Evolutionary conservation across 768 basidiomycete genomes (phyloP).

Genomic region (Hypholoma sublateritium): DNA sequence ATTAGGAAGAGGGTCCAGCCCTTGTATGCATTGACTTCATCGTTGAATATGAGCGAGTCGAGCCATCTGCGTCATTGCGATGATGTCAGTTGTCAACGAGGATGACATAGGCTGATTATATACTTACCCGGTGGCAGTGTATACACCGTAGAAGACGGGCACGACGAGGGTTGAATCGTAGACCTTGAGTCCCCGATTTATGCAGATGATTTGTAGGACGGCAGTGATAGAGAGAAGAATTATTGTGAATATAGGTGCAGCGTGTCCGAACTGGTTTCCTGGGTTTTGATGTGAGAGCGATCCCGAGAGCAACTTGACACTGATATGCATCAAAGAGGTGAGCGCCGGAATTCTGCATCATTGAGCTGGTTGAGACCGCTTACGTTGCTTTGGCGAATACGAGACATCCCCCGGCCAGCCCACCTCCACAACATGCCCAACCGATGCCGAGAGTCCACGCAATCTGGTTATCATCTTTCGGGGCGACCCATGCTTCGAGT

Average conservation of each 20-base stretch:
- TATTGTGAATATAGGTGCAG: slow-evolving; percentile 76
- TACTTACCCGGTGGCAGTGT: slow-evolving; percentile 76
- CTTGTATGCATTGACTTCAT: slow-evolving; percentile 83
- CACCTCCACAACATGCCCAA: slow-evolving; percentile 93
- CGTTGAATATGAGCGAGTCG: slow-evolving; percentile 71
- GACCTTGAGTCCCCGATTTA: slow-evolving; percentile 86
- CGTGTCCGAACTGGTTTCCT: slow-evolving; percentile 85
- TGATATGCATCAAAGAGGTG: slow-evolving; percentile 21
- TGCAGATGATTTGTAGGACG: slow-evolving; percentile 86
- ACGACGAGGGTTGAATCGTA: slow-evolving; percentile 93
- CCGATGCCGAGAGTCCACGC: slow-evolving; percentile 92
- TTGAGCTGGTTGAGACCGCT: background rate
- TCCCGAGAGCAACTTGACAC: slow-evolving; percentile 80
- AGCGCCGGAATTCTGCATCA: background rate
- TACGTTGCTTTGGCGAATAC: slow-evolving; percentile 79
- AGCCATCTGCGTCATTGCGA: slow-evolving; percentile 35
- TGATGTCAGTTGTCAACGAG: background rate
- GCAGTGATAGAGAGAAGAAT: slow-evolving; percentile 71
- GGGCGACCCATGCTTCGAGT: slow-evolving; percentile 73
- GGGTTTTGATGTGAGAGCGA: slow-evolving; percentile 77
- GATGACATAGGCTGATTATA: background rate
- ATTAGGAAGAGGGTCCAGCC: slow-evolving; percentile 89
- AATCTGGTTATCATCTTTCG: slow-evolving; percentile 81
- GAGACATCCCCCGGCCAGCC: slow-evolving; percentile 84
- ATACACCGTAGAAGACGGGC: slow-evolving; percentile 92